Base-by-base conservation (phyloP, 495 filamentous ascomycete genomes). In the Cercophora newfieldiana region DNA sequence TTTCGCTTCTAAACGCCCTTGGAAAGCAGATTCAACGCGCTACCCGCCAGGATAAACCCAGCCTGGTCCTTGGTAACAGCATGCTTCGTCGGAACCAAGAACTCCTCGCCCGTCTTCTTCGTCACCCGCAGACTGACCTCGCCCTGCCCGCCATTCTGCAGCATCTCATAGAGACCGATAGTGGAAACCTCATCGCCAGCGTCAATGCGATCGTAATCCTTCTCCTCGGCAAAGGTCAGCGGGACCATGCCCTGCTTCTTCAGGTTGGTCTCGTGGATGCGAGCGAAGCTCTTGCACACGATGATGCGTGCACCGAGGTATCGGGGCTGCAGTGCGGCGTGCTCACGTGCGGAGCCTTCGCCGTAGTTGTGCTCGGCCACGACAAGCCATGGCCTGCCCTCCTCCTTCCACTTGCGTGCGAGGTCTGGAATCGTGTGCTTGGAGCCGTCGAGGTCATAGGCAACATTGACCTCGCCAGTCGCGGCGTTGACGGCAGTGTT, bases 191-290 rank as follows among this genome's bases (percentile, higher is more conserved):
- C 81, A 74, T 99, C 95, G 67, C 92, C 91, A 0, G 92, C 91
- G 33, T 83, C 79, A 54, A 99, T 88, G 59, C 78, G 77, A 66
- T 94, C 92, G 74, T 99, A 99, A 74, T 98, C 96, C n/a, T 79
- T 81, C 72, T 91, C 90, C 72, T 95, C 83, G 1, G 80, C 91
- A 71, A 99, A 97, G 0, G 91, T 96, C 66, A 99, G 79, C 0
- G 95, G 95, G 22, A 97, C 93, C 18, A 99, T 90, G 65, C 95
- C 95, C 82, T 99, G 95, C 83, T 99, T 98, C 88, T 99, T 99
- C 30, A 99, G 81, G 79, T 99, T 99, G 19, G 95, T 97, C 84
- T 99, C 96, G 80, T 99, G 95, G 77, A 99, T 99, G 50, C 95
- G 85, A 2, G 95, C 95, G 75, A 99, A 98, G 74, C 84, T 88